Percentiles rank a stretch among this genome's conserved stretches.
These are phyloP conservation scores for Sarcodon sp. DNA, from an alignment of 768 basidiomycete genomes.

Conservation along the genomic window DNA sequence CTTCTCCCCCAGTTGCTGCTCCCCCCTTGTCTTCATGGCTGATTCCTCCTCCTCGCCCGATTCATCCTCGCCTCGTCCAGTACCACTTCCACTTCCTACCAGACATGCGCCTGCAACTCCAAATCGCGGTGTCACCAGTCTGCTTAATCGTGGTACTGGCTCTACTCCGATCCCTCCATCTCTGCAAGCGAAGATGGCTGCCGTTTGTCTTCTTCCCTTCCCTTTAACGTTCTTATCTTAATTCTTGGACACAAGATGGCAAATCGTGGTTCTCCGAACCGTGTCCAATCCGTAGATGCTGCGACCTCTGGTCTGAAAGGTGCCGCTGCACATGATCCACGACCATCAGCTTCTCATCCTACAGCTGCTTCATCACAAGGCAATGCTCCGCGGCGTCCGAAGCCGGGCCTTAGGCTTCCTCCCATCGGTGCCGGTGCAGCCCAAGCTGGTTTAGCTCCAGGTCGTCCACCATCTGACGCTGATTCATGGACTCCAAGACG, in stretches of 20 bases:
- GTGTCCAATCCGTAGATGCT: conserved; percentile 23
- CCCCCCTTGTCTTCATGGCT: not conserved
- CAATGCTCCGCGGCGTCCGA: conserved; percentile 16
- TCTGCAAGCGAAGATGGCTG: conserved; percentile 90
- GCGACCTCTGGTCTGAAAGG: conserved; percentile 27
- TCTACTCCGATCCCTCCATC: conserved; percentile 75
- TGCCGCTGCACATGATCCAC: conserved; percentile 14
- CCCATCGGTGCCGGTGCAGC: conserved; percentile 37
- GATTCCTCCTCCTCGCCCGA: not conserved
- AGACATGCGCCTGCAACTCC: conserved; percentile 6
- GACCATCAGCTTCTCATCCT: conserved; percentile 7
- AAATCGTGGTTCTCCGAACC: conserved; percentile 14
- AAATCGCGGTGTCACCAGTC: conserved; percentile 19
- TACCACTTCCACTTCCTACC: conserved; percentile 6
- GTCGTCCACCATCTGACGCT: conserved; percentile 38
- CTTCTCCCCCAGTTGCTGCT: conserved; percentile 4
- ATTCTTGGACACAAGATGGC: conserved; percentile 27
- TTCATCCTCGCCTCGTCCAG: conserved; percentile 8
- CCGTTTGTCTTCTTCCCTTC: conserved; percentile 32
- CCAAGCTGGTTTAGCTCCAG: conserved; percentile 60
- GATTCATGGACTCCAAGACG: conserved; percentile 12
- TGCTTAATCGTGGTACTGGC: conserved; percentile 27
- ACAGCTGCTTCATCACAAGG: conserved; percentile 24
- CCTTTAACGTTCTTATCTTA: conserved; percentile 4
- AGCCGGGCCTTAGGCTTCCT: conserved; percentile 38